Evolutionary conservation across 179 eudicot genomes (phyloP).

Genomic region (Spinacia oleracea): DNA sequence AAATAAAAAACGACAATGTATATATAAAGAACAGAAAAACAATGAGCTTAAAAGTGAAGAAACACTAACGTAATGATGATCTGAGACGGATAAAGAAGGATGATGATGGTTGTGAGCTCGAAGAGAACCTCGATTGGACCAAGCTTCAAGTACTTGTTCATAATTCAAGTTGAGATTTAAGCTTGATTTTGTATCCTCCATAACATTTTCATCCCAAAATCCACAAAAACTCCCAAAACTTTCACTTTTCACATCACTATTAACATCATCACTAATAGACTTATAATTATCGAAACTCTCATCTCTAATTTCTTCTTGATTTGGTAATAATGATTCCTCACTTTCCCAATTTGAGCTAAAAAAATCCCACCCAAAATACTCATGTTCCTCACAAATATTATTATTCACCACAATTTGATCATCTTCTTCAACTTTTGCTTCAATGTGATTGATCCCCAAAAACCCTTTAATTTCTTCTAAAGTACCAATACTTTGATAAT

Average conservation of each 20-base stretch:
- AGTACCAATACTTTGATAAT: neutral
- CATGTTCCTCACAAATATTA: neutral
- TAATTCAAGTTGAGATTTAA: conserved; percentile 55
- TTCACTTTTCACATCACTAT: conserved; percentile 23
- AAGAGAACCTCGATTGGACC: conserved; percentile 52
- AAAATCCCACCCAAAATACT: conserved; percentile 23
- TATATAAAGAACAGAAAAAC: too few species aligned
- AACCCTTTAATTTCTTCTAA: conserved; percentile 39
- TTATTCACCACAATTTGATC: conserved; percentile 6
- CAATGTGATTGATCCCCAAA: conserved; percentile 29
- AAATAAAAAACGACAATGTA: too few species aligned
- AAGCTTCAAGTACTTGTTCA: conserved; percentile 56
- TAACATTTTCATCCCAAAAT: conserved; percentile 29
- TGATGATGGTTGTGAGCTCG: conserved; percentile 28
- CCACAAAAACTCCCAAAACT: conserved; percentile 21
- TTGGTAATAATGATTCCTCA: neutral
- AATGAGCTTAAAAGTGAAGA: neutral
- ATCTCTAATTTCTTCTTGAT: conserved; percentile 2
- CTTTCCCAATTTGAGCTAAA: conserved; percentile 22
- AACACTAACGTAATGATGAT: conserved; percentile 42
- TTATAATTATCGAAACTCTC: conserved; percentile 30
- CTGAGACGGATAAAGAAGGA: conserved; percentile 12
- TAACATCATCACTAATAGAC: conserved; percentile 5
- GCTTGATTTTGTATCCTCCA: conserved; percentile 28
- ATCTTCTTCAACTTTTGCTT: conserved; percentile 21